Percentiles rank a stretch among this genome's conserved stretches.
phyloP scores from a whole-genome alignment of 1,284 basidiomycete species.

The Papiliotrema nemorosa region DNA sequence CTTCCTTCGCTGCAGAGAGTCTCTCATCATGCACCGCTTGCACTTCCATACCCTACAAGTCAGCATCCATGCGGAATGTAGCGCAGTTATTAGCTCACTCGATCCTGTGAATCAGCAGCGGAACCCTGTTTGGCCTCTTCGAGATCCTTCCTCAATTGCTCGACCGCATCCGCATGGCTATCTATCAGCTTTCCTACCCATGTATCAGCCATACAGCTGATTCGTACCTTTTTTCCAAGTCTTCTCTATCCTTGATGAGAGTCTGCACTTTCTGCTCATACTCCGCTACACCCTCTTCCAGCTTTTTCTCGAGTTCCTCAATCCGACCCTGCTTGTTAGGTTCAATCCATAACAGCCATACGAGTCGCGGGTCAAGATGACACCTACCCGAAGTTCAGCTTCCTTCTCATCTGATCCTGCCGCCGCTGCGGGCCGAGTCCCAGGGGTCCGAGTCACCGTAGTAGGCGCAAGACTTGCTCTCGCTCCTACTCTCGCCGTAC shows the following conservation, averaged over 20 bases:
- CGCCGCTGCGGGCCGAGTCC: too few species aligned
- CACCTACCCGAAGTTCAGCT: background rate
- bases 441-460: too few species aligned
- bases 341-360: conserved; percentile 2
- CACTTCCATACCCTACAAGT: conserved; percentile 10
- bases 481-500: background rate
- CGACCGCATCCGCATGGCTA: background rate
- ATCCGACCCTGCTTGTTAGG: conserved; percentile 17
- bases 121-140: background rate
- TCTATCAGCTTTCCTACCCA: background rate
- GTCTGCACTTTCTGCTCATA: conserved; percentile 20
- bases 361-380: too few species aligned
- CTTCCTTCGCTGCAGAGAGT: conserved; percentile 6
- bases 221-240: conserved; percentile 33
- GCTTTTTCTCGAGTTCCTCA: conserved; percentile 19
- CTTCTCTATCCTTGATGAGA: conserved; percentile 17
- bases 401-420: conserved; percentile 2
- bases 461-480: conserved; percentile 1
- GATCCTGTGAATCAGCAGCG: background rate
- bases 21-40: conserved; percentile 7
- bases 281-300: conserved; percentile 14
- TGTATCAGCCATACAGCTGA: conserved; percentile 4
- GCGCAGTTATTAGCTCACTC: too few species aligned
- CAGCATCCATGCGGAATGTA: too few species aligned
- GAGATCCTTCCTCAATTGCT: background rate